Base-by-base conservation (phyloP, 495 filamentous ascomycete genomes). In the Tuber borchii region DNA sequence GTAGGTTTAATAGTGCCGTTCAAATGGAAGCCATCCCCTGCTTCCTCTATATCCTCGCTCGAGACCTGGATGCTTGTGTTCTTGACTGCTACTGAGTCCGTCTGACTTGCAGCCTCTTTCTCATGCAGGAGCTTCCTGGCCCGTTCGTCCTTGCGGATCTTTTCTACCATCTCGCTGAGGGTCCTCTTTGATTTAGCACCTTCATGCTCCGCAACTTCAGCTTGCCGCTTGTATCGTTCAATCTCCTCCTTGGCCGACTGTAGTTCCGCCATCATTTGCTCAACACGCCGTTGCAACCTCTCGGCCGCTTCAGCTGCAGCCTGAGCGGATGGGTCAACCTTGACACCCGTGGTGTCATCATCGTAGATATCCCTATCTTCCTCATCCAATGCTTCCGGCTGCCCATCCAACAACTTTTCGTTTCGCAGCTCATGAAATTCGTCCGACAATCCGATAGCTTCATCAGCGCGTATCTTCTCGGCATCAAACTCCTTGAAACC, bases 151-250 rank as follows among this genome's bases (percentile, higher is more conserved):
- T 86, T 86, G 70, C 93, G 89, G 69, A 97, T 90, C 43, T 91
- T 91, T 79, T 92, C 89, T 22, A 97, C 90, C 93, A 97, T 95
- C 82, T 97, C 93, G 0, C 91, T 90, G 37, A 99, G 85, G 1
- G 90, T 92, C 82, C 90, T 90, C 72, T 90, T 89, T 71, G 89
- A 87, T 51, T 87, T 85, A 74, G 88, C 87, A 40, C 88, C 87
- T 77, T 97, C 93, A 31, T 87, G 86, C 82, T 81, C 79, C 5
- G 94, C 94, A 70, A 85, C 89, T 83, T 97, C 91, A 2, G 94
- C 93, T 20, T 92, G 89, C 22, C 88, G 85, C 78, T 90, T 90
- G 84, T 93, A 97, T 0, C 85, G 84, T 71, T 95, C 90, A 80
- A 97, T 90, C 83, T 95, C 90, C 74, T 89, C 86, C 83, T 90